These are phyloP conservation scores for Magnaporthiopsis incrustans DNA, from an alignment of 2,329 filamentous ascomycete genomes.

Conservation along the genomic window DNA sequence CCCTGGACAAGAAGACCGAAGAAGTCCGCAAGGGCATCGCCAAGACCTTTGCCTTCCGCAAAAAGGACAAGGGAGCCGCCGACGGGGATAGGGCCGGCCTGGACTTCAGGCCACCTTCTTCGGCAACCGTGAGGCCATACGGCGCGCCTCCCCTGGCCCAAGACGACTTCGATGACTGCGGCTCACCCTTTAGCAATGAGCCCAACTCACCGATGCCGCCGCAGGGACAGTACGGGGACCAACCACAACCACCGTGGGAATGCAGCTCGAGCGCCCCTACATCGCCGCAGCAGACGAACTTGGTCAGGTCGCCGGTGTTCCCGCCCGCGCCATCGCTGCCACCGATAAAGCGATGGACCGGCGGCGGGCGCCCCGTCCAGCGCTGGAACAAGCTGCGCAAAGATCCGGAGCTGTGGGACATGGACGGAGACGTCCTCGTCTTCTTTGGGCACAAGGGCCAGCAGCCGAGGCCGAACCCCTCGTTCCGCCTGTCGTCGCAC, in stretches of 20 bases:
- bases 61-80: conserved; percentile 27
- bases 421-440: conserved; percentile 51
- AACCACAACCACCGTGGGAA: conserved; percentile 23
- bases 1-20: conserved; percentile 49
- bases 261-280: neutral
- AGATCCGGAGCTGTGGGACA: conserved; percentile 54
- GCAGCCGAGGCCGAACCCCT: conserved; percentile 37
- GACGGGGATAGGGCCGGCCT: conserved; percentile 15
- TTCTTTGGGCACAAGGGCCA: conserved; percentile 42
- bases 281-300: conserved; percentile 26
- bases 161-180: conserved; percentile 14
- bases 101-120: conserved; percentile 26
- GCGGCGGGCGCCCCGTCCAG: conserved; percentile 37
- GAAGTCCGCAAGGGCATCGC: conserved; percentile 43
- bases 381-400: conserved; percentile 51
- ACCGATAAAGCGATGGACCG: conserved; percentile 45
- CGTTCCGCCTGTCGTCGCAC: conserved; percentile 50
- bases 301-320: conserved; percentile 33
- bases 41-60: conserved; percentile 45
- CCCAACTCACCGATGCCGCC: conserved; percentile 9
- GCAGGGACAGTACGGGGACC: conserved; percentile 8
- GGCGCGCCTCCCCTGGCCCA: conserved; percentile 14
- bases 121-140: conserved; percentile 27
- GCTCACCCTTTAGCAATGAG: conserved; percentile 9
- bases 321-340: conserved; percentile 26